Percentiles rank a stretch among this genome's conserved stretches.
These are phyloP conservation scores for Gossypium sturtianum DNA, from an alignment of 345 rosid genomes.

Conservation along the genomic window DNA sequence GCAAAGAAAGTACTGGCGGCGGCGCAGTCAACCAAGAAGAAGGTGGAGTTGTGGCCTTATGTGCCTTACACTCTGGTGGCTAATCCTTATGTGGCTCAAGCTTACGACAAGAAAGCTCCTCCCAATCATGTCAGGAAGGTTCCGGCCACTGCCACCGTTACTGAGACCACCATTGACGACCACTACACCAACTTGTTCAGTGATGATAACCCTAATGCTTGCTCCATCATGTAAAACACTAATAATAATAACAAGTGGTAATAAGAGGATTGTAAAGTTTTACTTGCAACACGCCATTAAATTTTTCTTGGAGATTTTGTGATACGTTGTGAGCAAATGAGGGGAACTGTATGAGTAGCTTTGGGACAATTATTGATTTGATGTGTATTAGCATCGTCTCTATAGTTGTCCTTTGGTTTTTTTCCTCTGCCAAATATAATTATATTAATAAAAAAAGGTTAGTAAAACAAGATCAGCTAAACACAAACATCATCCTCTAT, in stretches of 20 bases:
- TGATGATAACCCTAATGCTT: constrained; percentile 80
- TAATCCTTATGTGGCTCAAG: constrained; percentile 68
- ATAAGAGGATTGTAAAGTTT: not conserved
- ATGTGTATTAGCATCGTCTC: not conserved
- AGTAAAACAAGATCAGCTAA: no score
- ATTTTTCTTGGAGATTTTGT: not conserved
- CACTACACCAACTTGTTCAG: constrained; percentile 59
- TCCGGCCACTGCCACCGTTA: constrained; percentile 41
- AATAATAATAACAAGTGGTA: not conserved
- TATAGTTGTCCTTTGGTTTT: not conserved
- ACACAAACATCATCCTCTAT: no score
- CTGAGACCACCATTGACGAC: constrained; percentile 59
- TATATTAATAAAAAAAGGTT: no score
- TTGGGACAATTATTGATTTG: not conserved
- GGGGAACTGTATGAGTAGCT: not conserved
- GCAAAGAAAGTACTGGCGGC: constrained; percentile 59
- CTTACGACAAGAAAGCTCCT: constrained; percentile 94
- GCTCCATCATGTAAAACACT: constrained; percentile 53
- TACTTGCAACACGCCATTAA: not conserved
- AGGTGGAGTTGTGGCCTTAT: constrained; percentile 93
- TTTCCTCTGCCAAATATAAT: no score
- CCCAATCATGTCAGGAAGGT: constrained; percentile 59
- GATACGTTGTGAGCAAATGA: not conserved
- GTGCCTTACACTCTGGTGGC: constrained; percentile 63
- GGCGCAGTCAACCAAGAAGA: constrained; percentile 81